Percentiles rank a stretch among this genome's conserved stretches.
Evolutionary conservation across 345 rosid species (phyloP).

Genomic region (Dovyalis caffra): DNA sequence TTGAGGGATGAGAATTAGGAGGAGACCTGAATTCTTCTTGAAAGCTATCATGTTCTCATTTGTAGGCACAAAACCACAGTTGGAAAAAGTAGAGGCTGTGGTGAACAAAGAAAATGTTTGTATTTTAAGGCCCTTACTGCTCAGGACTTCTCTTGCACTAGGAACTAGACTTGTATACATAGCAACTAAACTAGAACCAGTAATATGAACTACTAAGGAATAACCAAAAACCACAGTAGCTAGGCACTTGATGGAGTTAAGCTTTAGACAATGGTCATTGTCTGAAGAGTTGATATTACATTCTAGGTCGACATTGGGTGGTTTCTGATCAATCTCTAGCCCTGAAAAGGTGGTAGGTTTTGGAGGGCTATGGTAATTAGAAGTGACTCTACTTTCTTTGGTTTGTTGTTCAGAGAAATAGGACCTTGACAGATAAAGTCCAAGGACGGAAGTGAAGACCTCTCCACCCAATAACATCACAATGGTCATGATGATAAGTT

Average conservation of each 20-base stretch:
- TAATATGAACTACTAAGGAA: not conserved
- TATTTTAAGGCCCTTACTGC: conserved; percentile 17
- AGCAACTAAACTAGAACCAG: not conserved
- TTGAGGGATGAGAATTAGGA: too few relatives aligned
- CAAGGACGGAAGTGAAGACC: conserved; percentile 55
- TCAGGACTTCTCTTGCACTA: not conserved
- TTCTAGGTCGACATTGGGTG: not conserved
- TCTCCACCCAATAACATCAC: conserved; percentile 67
- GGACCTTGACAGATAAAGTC: conserved; percentile 11
- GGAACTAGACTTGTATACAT: not conserved
- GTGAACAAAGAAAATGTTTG: too few relatives aligned
- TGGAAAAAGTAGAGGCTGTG: conserved; percentile 19
- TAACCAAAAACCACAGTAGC: conserved; percentile 16
- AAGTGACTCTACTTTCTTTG: not conserved
- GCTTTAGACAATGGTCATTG: not conserved
- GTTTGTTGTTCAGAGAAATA: not conserved
- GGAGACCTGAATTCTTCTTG: too few relatives aligned
- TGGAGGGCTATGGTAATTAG: not conserved
- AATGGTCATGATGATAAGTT: conserved; percentile 52
- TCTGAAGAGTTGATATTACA: not conserved
- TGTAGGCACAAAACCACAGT: conserved; percentile 25
- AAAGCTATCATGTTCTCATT: conserved; percentile 35
- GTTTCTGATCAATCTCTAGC: not conserved
- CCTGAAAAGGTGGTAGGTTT: not conserved
- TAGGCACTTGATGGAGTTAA: not conserved